Evolutionary conservation across 768 basidiomycete genomes (phyloP).

Genomic region (Dentipellis fragilis): DNA sequence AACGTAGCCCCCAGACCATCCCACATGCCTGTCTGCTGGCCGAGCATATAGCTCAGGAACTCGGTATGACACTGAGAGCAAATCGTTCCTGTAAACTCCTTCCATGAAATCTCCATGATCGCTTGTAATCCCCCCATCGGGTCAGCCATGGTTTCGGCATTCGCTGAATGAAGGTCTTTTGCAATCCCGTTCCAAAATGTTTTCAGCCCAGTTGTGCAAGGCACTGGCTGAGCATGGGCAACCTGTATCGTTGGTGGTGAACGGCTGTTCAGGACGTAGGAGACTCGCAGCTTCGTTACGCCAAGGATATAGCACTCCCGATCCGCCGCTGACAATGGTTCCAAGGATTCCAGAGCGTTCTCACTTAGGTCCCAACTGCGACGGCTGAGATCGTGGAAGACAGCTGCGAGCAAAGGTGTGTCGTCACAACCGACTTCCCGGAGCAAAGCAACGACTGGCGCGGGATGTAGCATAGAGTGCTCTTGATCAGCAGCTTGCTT

Average conservation of each 20-base stretch:
- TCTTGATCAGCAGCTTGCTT: neutral
- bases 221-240: neutral
- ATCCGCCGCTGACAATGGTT: slow-evolving; percentile 13
- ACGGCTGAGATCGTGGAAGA: slow-evolving; percentile 20
- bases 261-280: neutral
- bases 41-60: slow-evolving; percentile 1
- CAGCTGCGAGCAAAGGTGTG: slow-evolving; percentile 13
- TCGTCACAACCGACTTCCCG: slow-evolving; percentile 14
- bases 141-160: neutral
- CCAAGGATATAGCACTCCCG: slow-evolving; percentile 16
- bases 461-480: slow-evolving; percentile 16
- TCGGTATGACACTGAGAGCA: slow-evolving; percentile 5
- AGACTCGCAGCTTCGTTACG: slow-evolving; percentile 12
- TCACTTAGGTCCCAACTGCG: slow-evolving; percentile 14
- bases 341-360: too few species aligned
- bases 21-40: slow-evolving; percentile 8
- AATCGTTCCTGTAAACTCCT: neutral
- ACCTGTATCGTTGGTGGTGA: neutral
- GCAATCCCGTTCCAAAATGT: neutral
- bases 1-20: neutral
- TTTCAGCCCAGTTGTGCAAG: neutral
- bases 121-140: neutral
- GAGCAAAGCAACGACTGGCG: slow-evolving; percentile 17
- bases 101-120: neutral
- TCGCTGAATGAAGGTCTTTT: too few species aligned